These are phyloP conservation scores for Candida arabinofermentans DNA, from an alignment of 805 yeast genomes.

Conservation along the genomic window DNA sequence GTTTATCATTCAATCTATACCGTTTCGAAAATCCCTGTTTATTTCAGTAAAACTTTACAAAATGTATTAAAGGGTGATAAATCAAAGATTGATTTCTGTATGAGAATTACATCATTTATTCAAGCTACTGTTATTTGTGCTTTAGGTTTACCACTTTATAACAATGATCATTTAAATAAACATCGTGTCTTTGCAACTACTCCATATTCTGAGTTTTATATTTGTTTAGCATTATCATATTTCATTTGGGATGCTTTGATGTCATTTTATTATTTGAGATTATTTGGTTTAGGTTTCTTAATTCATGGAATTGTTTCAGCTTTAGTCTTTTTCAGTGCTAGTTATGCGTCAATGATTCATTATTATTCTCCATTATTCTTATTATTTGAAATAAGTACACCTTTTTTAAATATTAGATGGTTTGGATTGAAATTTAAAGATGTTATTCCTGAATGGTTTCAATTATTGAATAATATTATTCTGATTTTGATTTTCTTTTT, in stretches of 20 bases:
- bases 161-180: conserved; percentile 23
- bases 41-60: not conserved
- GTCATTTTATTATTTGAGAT: conserved; percentile 24
- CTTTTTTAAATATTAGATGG: conserved; percentile 36
- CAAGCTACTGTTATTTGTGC: conserved; percentile 30
- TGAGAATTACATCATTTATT: conserved; percentile 32
- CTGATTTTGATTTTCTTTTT: conserved; percentile 33
- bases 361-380: conserved; percentile 34
- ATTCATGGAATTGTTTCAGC: conserved; percentile 35
- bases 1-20: conserved; percentile 30
- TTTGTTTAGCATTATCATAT: conserved; percentile 30
- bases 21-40: conserved; percentile 16
- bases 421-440: conserved; percentile 30
- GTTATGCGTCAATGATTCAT: conserved; percentile 25
- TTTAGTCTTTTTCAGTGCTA: conserved; percentile 26
- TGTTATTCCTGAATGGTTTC: conserved; percentile 23
- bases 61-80: conserved; percentile 12
- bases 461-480: conserved; percentile 31
- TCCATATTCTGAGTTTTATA: conserved; percentile 31
- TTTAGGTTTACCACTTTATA: conserved; percentile 28
- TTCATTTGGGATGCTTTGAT: conserved; percentile 35
- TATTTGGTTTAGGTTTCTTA: conserved; percentile 33
- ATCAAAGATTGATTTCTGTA: conserved; percentile 26
- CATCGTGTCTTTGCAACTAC: conserved; percentile 32
- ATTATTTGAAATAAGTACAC: conserved; percentile 35